Conservation (phyloP, 1,139 yeast genomes). For the Hyphopichia wangnamkhiaoensis region DNA sequence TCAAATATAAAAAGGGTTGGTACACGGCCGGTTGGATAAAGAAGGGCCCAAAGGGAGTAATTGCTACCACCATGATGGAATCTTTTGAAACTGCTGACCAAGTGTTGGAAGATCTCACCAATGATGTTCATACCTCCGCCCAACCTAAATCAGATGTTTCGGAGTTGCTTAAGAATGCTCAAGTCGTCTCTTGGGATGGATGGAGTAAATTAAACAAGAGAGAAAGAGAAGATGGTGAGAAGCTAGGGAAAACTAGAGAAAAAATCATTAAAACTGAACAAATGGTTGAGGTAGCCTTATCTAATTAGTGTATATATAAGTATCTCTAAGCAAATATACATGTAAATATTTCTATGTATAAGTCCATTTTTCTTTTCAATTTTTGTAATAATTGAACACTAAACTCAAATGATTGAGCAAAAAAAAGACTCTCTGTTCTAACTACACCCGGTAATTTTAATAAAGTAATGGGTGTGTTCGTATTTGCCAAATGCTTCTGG, state of each 20-base stretch:
- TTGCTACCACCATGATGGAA: constrained; percentile 88
- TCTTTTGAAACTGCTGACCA: constrained; percentile 73
- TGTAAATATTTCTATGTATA: background rate
- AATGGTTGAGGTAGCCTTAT: constrained; percentile 43
- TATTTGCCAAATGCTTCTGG: constrained; percentile 27
- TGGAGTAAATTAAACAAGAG: constrained; percentile 64
- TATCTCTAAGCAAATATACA: background rate
- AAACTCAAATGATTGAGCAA: background rate
- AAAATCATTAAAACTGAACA: constrained; percentile 53
- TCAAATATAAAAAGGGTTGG: constrained; percentile 47
- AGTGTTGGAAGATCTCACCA: constrained; percentile 54
- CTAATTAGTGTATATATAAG: too few species aligned
- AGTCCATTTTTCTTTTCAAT: background rate
- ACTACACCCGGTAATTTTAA: constrained; percentile 35
- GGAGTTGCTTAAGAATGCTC: constrained; percentile 22
- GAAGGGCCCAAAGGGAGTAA: constrained; percentile 87
- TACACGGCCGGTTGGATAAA: constrained; percentile 94
- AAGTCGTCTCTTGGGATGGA: constrained; percentile 61
- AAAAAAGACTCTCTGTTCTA: constrained; percentile 4
- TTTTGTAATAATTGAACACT: too few species aligned
- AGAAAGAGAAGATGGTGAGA: constrained; percentile 53
- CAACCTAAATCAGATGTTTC: constrained; percentile 13
- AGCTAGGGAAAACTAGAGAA: constrained; percentile 53
- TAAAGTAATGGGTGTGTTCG: constrained; percentile 37
- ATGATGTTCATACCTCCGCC: constrained; percentile 36